Percentiles rank a stretch among this genome's conserved stretches.
These are phyloP conservation scores for Trichoderma virens DNA, from an alignment of 495 filamentous ascomycete genomes.

Conservation along the genomic window DNA sequence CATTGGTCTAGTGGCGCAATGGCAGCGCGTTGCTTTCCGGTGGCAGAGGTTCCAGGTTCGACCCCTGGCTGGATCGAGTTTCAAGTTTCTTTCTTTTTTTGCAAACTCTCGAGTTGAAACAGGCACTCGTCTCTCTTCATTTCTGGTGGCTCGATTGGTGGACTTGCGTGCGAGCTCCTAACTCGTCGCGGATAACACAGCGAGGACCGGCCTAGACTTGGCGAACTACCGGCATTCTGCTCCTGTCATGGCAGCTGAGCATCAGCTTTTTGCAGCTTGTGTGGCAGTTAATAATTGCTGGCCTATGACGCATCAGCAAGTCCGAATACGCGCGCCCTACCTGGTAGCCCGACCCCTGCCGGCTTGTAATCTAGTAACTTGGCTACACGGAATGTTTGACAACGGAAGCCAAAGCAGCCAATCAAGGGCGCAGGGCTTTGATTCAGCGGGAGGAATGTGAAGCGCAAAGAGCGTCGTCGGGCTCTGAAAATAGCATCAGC, in stretches of 20 bases:
- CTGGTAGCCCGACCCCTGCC: neutral
- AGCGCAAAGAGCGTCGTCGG: neutral
- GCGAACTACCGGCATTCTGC: neutral
- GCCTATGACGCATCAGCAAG: neutral
- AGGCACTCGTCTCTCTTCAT: no score
- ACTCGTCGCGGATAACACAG: neutral
- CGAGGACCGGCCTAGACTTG: neutral
- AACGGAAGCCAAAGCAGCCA: neutral
- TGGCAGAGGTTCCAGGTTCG: conserved; percentile 10
- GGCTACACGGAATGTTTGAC: neutral
- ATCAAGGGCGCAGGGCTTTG: neutral
- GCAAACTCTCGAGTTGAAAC: no score
- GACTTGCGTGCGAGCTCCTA: no score
- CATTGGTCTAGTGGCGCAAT: conserved; percentile 10
- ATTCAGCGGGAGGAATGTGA: neutral
- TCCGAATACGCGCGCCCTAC: conserved; percentile 6
- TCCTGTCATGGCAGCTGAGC: neutral
- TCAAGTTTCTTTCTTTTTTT: no score
- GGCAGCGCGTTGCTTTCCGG: conserved; percentile 10
- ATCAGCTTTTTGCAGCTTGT: neutral
- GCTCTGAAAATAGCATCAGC: neutral
- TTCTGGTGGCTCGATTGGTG: no score
- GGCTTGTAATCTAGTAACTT: neutral
- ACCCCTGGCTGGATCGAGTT: conserved; percentile 11
- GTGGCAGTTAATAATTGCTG: neutral